Evolutionary conservation across 306 rosid species (phyloP).

Genomic region (Rosa rugosa): DNA sequence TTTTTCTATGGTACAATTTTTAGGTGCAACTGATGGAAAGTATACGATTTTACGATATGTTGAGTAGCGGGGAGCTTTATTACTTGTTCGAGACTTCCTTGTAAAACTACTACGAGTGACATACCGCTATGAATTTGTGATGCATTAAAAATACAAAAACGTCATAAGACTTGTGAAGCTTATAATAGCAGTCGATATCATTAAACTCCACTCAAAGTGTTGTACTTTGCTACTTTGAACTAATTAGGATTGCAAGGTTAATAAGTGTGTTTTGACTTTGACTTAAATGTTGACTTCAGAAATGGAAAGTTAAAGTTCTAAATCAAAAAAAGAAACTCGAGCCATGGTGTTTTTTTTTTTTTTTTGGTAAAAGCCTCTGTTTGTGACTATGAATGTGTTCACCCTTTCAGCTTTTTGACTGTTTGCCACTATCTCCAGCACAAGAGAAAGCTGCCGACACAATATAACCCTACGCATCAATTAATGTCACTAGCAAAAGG

Average conservation of each 20-base stretch:
- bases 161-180: not conserved
- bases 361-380: constrained; percentile 3
- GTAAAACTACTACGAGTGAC: too few species aligned
- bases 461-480: not conserved
- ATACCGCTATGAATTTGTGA: too few species aligned
- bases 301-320: not conserved
- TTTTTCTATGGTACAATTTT: not conserved
- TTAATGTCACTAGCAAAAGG: not conserved
- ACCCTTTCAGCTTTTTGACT: not conserved
- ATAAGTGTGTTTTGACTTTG: constrained; percentile 21
- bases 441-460: constrained; percentile 33
- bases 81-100: too few species aligned
- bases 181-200: not conserved
- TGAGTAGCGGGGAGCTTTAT: too few species aligned
- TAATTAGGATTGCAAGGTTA: not conserved
- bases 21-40: too few species aligned
- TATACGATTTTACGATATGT: too few species aligned
- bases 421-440: constrained; percentile 8
- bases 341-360: not conserved
- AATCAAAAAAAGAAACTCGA: not conserved
- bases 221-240: not conserved
- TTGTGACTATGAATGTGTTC: not conserved
- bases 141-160: not conserved
- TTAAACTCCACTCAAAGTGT: not conserved
- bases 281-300: constrained; percentile 25